Percentiles rank a stretch among this genome's conserved stretches.
Conservation (phyloP, 192 early-diverging fungal species). For the Backusella sp. region DNA sequence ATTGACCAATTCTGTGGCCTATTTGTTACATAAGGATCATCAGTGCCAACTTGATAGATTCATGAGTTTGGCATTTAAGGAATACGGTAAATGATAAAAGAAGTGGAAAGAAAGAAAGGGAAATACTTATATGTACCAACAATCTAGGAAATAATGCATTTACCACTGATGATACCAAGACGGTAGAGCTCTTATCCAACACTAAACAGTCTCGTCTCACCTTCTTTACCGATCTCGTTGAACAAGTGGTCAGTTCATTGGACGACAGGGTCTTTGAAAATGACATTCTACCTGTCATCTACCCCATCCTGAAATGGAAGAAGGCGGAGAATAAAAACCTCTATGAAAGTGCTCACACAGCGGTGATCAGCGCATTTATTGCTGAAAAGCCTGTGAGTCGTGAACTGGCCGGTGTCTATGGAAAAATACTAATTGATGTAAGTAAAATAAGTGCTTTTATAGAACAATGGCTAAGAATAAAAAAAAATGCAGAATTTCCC, state of each 20-base stretch:
- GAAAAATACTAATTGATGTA: conserved; percentile 44
- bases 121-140: not conserved
- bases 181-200: conserved; percentile 16
- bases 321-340: conserved; percentile 38
- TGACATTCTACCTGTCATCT: conserved; percentile 44
- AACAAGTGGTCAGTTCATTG: conserved; percentile 43
- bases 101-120: not conserved
- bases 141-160: conserved; percentile 8
- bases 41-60: conserved; percentile 21
- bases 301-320: conserved; percentile 36
- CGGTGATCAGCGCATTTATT: conserved; percentile 45
- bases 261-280: conserved; percentile 47
- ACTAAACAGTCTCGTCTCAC: conserved; percentile 37
- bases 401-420: conserved; percentile 49
- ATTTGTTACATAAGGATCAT: conserved; percentile 32
- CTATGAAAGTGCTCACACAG: conserved; percentile 53
- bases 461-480: not conserved
- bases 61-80: conserved; percentile 20
- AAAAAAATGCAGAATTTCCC: conserved; percentile 40
- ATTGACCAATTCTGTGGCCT: conserved; percentile 41
- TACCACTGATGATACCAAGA: not conserved
- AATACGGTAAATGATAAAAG: conserved; percentile 18
- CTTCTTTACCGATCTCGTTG: conserved; percentile 49
- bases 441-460: not conserved
- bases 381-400: conserved; percentile 45